Conservation (phyloP, 257 asterid species). For the Solanum acaule region DNA sequence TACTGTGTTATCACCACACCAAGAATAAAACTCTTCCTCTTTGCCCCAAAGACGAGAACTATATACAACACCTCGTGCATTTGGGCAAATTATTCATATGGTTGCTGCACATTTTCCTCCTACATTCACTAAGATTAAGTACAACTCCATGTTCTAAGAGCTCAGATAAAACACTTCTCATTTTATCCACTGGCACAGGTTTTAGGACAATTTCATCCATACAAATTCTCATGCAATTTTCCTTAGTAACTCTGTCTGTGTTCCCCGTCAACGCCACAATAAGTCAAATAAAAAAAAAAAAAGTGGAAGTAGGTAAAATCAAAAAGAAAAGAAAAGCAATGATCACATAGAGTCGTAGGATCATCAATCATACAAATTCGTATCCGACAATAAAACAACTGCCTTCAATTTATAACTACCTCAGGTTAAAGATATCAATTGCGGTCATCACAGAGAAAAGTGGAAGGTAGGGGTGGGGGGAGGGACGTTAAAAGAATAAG, state of each 20-base stretch:
- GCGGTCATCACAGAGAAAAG: neutral
- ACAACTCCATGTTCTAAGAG: constrained; percentile 63
- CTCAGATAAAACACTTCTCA: constrained; percentile 75
- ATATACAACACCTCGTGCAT: neutral
- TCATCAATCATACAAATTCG: neutral
- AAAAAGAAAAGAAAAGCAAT: neutral
- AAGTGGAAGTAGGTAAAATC: constrained; percentile 11
- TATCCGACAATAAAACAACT: neutral
- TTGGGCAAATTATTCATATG: neutral
- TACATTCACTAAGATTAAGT: constrained; percentile 22
- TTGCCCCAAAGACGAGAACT: neutral
- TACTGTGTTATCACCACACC: neutral
- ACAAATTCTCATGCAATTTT: constrained; percentile 71
- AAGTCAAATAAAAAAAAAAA: no score
- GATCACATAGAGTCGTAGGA: neutral
- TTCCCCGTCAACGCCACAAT: constrained; percentile 61
- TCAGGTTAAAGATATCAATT: neutral
- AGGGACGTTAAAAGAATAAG: neutral
- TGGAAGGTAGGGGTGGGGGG: neutral
- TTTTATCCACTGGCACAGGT: constrained; percentile 85
- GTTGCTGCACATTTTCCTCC: neutral
- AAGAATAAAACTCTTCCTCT: no score
- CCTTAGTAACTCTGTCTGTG: constrained; percentile 57
- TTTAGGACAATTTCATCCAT: constrained; percentile 69
- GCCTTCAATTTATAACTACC: neutral